Conservation (phyloP, 2,329 filamentous ascomycete species). For the Chaetomiaceae sp. region DNA sequence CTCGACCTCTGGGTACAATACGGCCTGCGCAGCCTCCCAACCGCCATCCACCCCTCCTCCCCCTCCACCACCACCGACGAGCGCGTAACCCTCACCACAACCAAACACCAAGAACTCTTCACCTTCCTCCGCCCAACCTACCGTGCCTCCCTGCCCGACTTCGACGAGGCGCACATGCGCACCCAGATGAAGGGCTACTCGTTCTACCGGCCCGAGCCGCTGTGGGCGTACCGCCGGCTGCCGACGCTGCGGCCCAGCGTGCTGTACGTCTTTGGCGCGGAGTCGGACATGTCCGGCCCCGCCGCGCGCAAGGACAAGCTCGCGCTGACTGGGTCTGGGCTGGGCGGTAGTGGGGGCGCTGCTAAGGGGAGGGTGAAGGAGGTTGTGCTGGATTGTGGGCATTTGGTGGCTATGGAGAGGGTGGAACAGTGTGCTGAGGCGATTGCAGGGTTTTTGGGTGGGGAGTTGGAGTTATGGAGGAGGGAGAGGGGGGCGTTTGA, state of each 20-base stretch:
- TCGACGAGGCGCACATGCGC: slow-evolving; percentile 16
- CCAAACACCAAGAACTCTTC: slow-evolving; percentile 83
- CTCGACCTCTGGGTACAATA: slow-evolving; percentile 67
- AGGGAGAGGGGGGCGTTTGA: slow-evolving; percentile 52
- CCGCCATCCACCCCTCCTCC: slow-evolving; percentile 46
- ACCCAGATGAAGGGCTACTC: slow-evolving; percentile 38
- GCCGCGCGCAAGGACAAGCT: slow-evolving; percentile 54
- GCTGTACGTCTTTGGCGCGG: slow-evolving; percentile 64
- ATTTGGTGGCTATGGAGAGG: slow-evolving; percentile 80
- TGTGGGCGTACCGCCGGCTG: slow-evolving; percentile 51
- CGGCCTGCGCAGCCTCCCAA: slow-evolving; percentile 72
- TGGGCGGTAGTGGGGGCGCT: slow-evolving; percentile 62
- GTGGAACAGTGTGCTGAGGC: slow-evolving; percentile 61
- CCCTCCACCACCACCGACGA: slow-evolving; percentile 35
- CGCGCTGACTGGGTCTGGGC: slow-evolving; percentile 56
- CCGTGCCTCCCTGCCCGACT: slow-evolving; percentile 35
- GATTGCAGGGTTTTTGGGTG: slow-evolving; percentile 51
- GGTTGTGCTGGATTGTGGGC: slow-evolving; percentile 63
- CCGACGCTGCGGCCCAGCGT: slow-evolving; percentile 58
- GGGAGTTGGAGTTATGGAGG: slow-evolving; percentile 54
- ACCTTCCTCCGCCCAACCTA: slow-evolving; percentile 63
- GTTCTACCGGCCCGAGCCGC: slow-evolving; percentile 64
- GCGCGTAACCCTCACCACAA: slow-evolving; percentile 62
- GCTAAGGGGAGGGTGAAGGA: slow-evolving; percentile 62
- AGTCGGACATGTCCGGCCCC: slow-evolving; percentile 51